These are phyloP conservation scores for Rosa chinensis DNA, from an alignment of 306 rosid genomes.

Conservation along the genomic window DNA sequence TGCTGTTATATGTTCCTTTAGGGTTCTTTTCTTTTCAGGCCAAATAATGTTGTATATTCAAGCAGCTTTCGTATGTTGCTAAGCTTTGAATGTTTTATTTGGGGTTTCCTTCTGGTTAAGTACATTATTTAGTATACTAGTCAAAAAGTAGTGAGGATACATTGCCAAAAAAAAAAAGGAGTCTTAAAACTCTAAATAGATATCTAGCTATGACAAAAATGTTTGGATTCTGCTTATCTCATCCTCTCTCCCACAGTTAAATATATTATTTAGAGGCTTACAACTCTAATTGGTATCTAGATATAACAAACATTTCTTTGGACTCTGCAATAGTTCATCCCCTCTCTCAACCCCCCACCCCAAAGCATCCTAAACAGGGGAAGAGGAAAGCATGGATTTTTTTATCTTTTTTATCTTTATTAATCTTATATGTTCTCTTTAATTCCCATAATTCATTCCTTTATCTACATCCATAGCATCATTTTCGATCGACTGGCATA, in stretches of 20 bases:
- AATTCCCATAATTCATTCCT: slow-evolving; percentile 1
- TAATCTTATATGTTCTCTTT: slow-evolving; percentile 14
- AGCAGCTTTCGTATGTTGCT: not conserved
- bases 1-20: not conserved
- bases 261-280: not conserved
- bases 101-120: not conserved
- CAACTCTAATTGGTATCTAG: not conserved
- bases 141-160: not conserved
- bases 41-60: not conserved
- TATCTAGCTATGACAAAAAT: not conserved
- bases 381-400: not conserved
- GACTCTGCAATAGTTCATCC: not conserved
- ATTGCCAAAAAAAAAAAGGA: not conserved
- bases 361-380: not conserved
- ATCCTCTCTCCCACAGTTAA: not conserved
- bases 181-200: not conserved
- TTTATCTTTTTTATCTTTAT: not conserved
- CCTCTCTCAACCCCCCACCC: not conserved
- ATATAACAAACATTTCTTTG: not conserved
- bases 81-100: not conserved
- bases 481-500: slow-evolving; percentile 84
- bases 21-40: not conserved
- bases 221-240: not conserved
- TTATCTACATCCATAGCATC: slow-evolving; percentile 57
- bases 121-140: not conserved